phyloP scores from a whole-genome alignment of 2,329 filamentous ascomycete species.

The Xenoacremonium recifei region DNA sequence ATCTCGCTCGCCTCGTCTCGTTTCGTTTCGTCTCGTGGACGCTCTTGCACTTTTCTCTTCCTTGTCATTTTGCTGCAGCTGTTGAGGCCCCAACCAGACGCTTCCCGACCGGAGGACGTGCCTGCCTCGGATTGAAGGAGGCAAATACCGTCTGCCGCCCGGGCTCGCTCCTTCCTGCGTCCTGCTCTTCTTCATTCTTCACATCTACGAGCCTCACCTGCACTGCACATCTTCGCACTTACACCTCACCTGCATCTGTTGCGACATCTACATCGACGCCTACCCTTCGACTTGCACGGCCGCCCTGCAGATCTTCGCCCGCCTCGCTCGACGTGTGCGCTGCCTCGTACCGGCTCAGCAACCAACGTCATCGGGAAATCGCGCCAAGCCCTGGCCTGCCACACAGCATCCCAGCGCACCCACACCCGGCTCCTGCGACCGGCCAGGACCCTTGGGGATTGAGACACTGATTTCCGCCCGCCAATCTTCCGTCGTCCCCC shows the following conservation, averaged over 20 bases:
- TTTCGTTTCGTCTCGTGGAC: too few species aligned
- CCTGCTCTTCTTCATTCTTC: too few species aligned
- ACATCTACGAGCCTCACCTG: too few species aligned
- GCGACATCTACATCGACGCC: not conserved
- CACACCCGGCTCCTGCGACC: not conserved
- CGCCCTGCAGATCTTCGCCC: not conserved
- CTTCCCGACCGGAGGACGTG: not conserved
- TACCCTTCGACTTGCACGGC: too few species aligned
- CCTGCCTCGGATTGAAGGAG: not conserved
- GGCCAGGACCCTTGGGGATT: not conserved
- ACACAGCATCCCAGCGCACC: not conserved
- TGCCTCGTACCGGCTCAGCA: not conserved
- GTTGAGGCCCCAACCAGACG: not conserved
- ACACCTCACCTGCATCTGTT: not conserved
- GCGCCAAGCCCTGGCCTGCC: not conserved
- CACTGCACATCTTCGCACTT: too few species aligned
- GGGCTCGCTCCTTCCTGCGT: too few species aligned
- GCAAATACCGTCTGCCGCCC: not conserved
- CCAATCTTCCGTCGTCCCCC: slow-evolving; percentile 2
- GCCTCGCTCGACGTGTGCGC: not conserved
- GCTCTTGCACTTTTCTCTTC: not conserved
- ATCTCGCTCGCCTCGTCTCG: too few species aligned
- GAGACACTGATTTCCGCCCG: too few species aligned
- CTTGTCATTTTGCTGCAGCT: not conserved
- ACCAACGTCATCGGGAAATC: not conserved